A percentile compares a stretch with the other conserved stretches of the same genome.
phyloP scores from a whole-genome alignment of 371 early-diverging fungal genomes.

The Mucor sp. region DNA sequence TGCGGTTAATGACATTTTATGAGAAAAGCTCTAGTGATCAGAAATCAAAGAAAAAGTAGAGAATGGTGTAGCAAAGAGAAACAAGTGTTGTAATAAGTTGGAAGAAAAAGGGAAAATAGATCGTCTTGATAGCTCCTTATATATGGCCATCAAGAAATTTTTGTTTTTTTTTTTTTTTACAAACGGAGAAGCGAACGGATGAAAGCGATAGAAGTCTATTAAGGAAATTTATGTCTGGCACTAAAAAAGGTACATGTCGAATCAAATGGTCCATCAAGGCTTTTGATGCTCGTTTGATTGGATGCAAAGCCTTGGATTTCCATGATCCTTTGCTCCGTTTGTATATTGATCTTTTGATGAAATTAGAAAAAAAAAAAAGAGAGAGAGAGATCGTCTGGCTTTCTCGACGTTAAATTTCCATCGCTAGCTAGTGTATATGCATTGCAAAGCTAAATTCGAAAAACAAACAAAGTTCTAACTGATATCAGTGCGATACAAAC shows the following conservation, averaged over 20 bases:
- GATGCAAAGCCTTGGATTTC: neutral
- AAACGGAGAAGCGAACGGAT: neutral
- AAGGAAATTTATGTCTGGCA: neutral
- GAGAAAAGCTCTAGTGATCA: neutral
- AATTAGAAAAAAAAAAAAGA: neutral
- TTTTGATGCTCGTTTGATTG: neutral
- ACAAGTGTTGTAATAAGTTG: no score
- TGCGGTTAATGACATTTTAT: slow-evolving; percentile 9
- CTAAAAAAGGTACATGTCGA: neutral
- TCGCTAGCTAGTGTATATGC: neutral
- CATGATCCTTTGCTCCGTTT: neutral
- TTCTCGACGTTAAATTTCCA: neutral
- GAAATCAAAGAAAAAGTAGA: neutral
- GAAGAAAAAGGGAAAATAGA: slow-evolving; percentile 1
- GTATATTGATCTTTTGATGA: neutral
- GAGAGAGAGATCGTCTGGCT: neutral
- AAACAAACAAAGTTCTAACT: neutral
- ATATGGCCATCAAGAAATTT: neutral
- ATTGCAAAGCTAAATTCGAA: neutral
- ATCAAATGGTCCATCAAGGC: neutral
- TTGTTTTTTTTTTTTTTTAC: neutral
- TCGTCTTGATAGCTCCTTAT: neutral
- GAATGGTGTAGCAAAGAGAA: no score
- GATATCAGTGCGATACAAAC: neutral
- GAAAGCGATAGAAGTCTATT: neutral